Conservation (phyloP, 345 rosid species). For the Arabidopsis arenosa region DNA sequence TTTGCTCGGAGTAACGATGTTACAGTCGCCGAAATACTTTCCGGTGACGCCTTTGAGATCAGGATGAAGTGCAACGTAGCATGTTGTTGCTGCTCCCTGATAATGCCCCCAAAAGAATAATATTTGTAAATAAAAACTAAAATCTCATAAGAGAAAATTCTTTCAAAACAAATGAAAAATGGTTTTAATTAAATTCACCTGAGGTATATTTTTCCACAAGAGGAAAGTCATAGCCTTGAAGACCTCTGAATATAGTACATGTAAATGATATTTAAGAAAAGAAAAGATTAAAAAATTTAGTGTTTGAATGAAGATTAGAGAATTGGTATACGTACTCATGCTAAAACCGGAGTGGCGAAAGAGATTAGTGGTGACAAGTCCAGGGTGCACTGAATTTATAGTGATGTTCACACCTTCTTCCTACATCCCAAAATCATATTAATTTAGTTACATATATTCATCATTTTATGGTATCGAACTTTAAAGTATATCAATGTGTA, state of each 20-base stretch:
- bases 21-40: slow-evolving; percentile 78
- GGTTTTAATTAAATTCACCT: slow-evolving; percentile 50
- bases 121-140: no score
- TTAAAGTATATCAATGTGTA: neutral
- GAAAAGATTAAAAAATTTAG: neutral
- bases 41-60: slow-evolving; percentile 66
- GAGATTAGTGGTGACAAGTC: slow-evolving; percentile 83
- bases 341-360: slow-evolving; percentile 56
- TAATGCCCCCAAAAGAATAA: slow-evolving; percentile 49
- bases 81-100: slow-evolving; percentile 96
- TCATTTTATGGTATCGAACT: neutral
- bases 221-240: slow-evolving; percentile 58
- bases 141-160: neutral
- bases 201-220: slow-evolving; percentile 87
- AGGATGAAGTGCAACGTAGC: slow-evolving; percentile 88
- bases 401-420: slow-evolving; percentile 84
- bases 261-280: neutral
- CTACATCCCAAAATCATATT: slow-evolving; percentile 41
- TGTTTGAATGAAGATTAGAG: neutral
- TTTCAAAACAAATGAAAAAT: neutral
- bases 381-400: slow-evolving; percentile 87
- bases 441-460: neutral
- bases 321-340: slow-evolving; percentile 37
- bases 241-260: slow-evolving; percentile 53
- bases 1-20: slow-evolving; percentile 56